A percentile compares a stretch with the other conserved stretches of the same genome.
Conservation (phyloP, 164 flowering plant species). For the Aristolochia californica region DNA sequence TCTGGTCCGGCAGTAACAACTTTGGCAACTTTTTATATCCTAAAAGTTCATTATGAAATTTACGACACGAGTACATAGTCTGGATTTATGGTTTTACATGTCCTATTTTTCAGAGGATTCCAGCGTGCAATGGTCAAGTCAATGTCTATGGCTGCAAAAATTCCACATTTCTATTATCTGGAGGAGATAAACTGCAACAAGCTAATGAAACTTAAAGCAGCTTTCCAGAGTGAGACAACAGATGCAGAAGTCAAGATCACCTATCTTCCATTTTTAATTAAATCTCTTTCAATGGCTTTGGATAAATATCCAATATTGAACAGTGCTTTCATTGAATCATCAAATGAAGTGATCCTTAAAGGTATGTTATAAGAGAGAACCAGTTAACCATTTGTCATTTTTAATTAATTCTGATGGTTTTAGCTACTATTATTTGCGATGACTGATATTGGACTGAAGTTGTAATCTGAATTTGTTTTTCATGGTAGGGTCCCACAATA, state of each 20-base stretch:
- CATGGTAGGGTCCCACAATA: conserved; percentile 66
- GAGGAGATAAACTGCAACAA: conserved; percentile 89
- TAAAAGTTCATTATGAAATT: no score
- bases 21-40: no score
- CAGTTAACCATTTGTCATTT: not conserved
- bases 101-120: conserved; percentile 60
- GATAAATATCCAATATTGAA: conserved; percentile 68
- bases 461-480: not conserved
- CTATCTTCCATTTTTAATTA: conserved; percentile 68
- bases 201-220: conserved; percentile 55
- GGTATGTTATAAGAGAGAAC: conserved; percentile 30
- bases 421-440: not conserved
- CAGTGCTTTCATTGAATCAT: conserved; percentile 72
- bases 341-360: conserved; percentile 59
- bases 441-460: not conserved
- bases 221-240: conserved; percentile 59
- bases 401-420: not conserved
- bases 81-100: no score
- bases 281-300: conserved; percentile 84
- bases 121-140: conserved; percentile 90
- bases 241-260: conserved; percentile 68
- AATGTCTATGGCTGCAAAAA: conserved; percentile 84
- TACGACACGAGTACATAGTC: no score
- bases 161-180: conserved; percentile 94
- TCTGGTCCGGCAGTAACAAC: no score